phyloP scores from a whole-genome alignment of 2,329 filamentous ascomycete species.

The Colletotrichum sp. region DNA sequence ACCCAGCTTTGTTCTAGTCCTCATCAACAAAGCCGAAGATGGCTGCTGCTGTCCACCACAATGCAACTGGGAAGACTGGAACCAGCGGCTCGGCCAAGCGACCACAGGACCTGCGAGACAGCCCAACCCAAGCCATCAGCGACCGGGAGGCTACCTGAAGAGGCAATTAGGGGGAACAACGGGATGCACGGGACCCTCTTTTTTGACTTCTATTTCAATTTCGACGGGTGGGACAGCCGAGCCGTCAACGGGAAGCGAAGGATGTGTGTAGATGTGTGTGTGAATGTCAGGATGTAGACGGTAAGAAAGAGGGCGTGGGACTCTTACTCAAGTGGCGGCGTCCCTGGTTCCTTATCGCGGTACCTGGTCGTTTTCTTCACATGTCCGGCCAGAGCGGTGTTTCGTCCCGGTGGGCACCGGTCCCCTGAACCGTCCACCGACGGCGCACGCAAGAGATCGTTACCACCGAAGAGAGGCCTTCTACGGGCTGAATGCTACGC shows the following conservation, averaged over 20 bases:
- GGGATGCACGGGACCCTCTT: conserved; percentile 3
- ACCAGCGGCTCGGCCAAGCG: background rate
- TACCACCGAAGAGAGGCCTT: background rate
- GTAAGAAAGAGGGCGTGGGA: background rate
- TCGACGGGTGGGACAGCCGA: conserved; percentile 1
- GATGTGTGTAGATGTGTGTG: background rate
- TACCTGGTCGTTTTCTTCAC: background rate
- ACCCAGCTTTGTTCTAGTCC: background rate
- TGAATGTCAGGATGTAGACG: background rate
- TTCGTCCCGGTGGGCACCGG: conserved; percentile 10
- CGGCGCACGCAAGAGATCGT: background rate
- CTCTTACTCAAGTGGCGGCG: background rate
- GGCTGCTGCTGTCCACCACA: background rate
- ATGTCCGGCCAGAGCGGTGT: conserved; percentile 14
- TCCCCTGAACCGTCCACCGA: background rate
- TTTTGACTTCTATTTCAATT: conserved; percentile 17
- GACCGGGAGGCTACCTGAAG: background rate
- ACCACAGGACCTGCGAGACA: background rate
- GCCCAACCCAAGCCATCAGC: background rate
- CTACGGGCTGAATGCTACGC: background rate
- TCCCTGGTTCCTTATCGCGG: background rate
- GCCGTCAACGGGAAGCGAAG: conserved; percentile 1
- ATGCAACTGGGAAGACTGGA: background rate
- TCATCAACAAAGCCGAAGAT: background rate
- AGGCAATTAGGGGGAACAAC: background rate